These are phyloP conservation scores for Gardenia jasminoides DNA, from an alignment of 257 asterid genomes.

Conservation along the genomic window DNA sequence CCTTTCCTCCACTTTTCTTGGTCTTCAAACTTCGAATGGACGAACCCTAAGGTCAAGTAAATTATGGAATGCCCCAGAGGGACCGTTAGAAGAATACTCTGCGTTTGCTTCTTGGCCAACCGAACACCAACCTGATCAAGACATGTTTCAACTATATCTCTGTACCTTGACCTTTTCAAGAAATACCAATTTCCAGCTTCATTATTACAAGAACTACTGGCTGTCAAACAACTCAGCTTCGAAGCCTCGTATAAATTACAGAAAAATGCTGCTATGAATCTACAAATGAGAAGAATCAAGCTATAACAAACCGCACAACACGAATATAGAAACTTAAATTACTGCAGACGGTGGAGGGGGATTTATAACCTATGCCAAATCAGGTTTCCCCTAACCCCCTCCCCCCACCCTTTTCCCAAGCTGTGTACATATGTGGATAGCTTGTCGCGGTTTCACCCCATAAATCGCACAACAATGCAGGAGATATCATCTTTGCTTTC, in stretches of 20 bases:
- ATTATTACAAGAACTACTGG: conserved; percentile 35
- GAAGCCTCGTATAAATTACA: conserved; percentile 34
- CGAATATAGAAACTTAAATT: conserved; percentile 17
- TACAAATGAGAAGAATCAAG: conserved; percentile 47
- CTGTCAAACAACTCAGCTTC: conserved; percentile 26
- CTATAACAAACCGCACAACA: conserved; percentile 37
- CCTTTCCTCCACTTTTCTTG: no score
- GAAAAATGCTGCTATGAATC: conserved; percentile 35
- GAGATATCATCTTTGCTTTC: conserved; percentile 94
- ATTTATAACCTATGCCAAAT: conserved; percentile 16
- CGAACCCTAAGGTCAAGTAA: no score
- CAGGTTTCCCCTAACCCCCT: conserved; percentile 6
- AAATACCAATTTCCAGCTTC: conserved; percentile 17
- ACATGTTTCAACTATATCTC: not conserved
- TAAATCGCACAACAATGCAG: conserved; percentile 80
- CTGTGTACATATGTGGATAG: conserved; percentile 30
- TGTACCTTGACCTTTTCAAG: not conserved
- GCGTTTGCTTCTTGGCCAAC: not conserved
- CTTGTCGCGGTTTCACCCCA: conserved; percentile 22
- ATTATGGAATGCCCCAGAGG: no score
- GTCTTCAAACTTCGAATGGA: no score
- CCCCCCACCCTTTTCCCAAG: conserved; percentile 1
- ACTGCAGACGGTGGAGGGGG: conserved; percentile 24
- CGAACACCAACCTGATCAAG: not conserved
- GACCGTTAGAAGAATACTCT: no score